phyloP scores from a whole-genome alignment of 176 grass and related monocot species.

The sorghum (Sorghum bicolor) region Sorghum_bicolor_NCBIv3 NC_012873.2:5520501-5521000 shows the following conservation, averaged over 20 bases:
- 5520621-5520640: not conserved
- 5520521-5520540: slow-evolving; percentile 48
- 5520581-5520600: not conserved
- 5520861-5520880: slow-evolving; percentile 2
- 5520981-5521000: not conserved
- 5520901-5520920: slow-evolving; percentile 1
- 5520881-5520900: not conserved
- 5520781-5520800: not conserved
- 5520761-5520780: not conserved
- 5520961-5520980: not conserved
- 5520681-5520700: not conserved
- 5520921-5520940: not conserved
- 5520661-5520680: not conserved
- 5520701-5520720: not conserved
- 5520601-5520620: not conserved
- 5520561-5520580: slow-evolving; percentile 28
- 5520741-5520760: not conserved
- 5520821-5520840: not conserved
- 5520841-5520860: not conserved
- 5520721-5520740: not conserved
- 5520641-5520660: not conserved
- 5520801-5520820: not conserved
- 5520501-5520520: slow-evolving; percentile 19
- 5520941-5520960: not conserved
- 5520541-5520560: slow-evolving; percentile 48